Conservation (phyloP, 768 basidiomycete species). For the Suillus clintonianus region DNA sequence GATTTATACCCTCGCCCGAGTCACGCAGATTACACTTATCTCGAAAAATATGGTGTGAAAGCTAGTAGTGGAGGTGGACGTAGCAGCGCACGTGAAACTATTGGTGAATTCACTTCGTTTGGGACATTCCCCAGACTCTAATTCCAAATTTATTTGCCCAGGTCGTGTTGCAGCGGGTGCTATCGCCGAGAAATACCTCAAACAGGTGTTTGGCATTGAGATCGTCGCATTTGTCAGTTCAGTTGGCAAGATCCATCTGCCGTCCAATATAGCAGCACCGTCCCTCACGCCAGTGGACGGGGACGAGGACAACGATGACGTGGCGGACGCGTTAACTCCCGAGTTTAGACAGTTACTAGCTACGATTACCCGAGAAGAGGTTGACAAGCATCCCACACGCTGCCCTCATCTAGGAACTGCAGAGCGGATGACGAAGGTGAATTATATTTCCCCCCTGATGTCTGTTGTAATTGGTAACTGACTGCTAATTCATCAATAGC, state of each 20-base stretch:
- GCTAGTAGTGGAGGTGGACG: constrained; percentile 96
- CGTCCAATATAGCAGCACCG: constrained; percentile 47
- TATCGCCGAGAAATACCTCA: constrained; percentile 96
- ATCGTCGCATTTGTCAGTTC: constrained; percentile 97
- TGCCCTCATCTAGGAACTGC: constrained; percentile 92
- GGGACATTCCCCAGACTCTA: not conserved
- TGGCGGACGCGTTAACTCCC: constrained; percentile 73
- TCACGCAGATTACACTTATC: constrained; percentile 97
- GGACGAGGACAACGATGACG: constrained; percentile 61
- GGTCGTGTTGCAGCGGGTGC: constrained; percentile 97
- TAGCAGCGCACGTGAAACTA: constrained; percentile 94
- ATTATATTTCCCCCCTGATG: constrained; percentile 13
- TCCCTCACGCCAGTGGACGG: constrained; percentile 40
- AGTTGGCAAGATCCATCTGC: constrained; percentile 90
- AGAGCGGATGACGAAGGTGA: constrained; percentile 85
- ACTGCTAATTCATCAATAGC: constrained; percentile 44
- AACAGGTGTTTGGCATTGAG: constrained; percentile 83
- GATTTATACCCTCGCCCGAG: constrained; percentile 96
- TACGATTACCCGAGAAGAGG: constrained; percentile 81
- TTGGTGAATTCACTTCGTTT: constrained; percentile 53
- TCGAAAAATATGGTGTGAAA: constrained; percentile 96
- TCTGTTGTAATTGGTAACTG: constrained; percentile 37
- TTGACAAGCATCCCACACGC: constrained; percentile 84
- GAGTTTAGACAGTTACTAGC: constrained; percentile 82
- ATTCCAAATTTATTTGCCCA: constrained; percentile 29